Conservation (phyloP, 2,329 filamentous ascomycete genomes). For the Neofusicoccum kwambonambiense region DNA sequence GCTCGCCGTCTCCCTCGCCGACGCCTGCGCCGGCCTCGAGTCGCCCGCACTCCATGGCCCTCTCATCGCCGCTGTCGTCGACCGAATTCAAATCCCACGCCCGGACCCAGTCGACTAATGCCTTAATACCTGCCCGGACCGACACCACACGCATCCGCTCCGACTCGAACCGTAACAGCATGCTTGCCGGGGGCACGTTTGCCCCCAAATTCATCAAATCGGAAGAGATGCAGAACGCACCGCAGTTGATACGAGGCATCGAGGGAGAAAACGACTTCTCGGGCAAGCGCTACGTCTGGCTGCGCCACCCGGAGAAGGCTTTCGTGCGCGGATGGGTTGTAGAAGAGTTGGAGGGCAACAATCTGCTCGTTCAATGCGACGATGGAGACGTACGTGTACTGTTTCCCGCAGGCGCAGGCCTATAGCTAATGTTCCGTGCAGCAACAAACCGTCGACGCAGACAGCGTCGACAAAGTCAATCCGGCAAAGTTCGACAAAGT, state of each 20-base stretch:
- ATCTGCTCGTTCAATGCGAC: conserved; percentile 85
- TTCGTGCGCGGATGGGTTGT: conserved; percentile 93
- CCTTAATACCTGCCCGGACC: conserved; percentile 30
- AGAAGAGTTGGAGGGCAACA: conserved; percentile 69
- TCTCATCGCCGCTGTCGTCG: conserved; percentile 58
- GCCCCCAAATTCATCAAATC: conserved; percentile 94
- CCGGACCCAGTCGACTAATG: conserved; percentile 63
- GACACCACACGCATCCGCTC: conserved; percentile 46
- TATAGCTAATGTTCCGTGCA: conserved; percentile 34
- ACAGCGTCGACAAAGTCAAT: conserved; percentile 97
- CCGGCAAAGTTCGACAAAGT: conserved; percentile 99
- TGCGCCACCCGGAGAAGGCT: conserved; percentile 80
- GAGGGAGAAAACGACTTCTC: conserved; percentile 99
- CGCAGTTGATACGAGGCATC: conserved; percentile 64
- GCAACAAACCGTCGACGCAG: conserved; percentile 82
- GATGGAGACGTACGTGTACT: conserved; percentile 71
- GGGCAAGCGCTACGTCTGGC: conserved; percentile 96
- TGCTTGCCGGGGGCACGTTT: conserved; percentile 75
- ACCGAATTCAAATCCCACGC: conserved; percentile 55
- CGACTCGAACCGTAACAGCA: conserved; percentile 64
- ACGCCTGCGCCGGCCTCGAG: conserved; percentile 42
- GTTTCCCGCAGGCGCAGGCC: neutral
- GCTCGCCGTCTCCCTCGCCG: conserved; percentile 63
- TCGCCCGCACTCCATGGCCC: conserved; percentile 74
- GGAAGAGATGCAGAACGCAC: conserved; percentile 66